phyloP scores from a whole-genome alignment of 768 basidiomycete genomes.

The Macrocybe gigantea region DNA sequence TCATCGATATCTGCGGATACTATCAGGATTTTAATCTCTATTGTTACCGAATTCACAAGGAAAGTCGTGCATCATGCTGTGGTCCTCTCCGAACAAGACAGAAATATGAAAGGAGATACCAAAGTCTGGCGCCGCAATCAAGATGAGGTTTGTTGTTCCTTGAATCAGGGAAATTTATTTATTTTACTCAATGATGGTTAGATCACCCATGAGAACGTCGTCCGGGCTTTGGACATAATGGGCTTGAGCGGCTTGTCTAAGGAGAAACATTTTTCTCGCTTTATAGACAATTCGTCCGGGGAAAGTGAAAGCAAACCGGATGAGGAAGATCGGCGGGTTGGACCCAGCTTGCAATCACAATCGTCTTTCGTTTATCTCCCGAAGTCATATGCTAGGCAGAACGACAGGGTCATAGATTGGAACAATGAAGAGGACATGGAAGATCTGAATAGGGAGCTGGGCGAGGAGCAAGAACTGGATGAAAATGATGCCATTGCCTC shows the following conservation, averaged over 20 bases:
- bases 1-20: conserved; percentile 42
- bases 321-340: conserved; percentile 10
- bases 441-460: conserved; percentile 26
- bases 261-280: conserved; percentile 32
- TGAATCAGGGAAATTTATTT: not conserved
- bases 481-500: conserved; percentile 18
- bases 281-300: conserved; percentile 13
- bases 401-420: not conserved
- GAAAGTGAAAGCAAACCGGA: conserved; percentile 6
- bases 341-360: conserved; percentile 17
- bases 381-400: not conserved
- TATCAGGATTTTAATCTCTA: conserved; percentile 37
- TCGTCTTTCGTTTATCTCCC: conserved; percentile 16
- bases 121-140: conserved; percentile 52
- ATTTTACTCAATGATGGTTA: conserved; percentile 13
- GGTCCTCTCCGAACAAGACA: conserved; percentile 53
- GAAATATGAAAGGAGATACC: conserved; percentile 47
- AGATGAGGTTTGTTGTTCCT: conserved; percentile 28
- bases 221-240: conserved; percentile 43
- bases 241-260: conserved; percentile 32
- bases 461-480: conserved; percentile 38
- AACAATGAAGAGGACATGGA: conserved; percentile 13
- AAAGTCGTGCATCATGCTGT: conserved; percentile 46
- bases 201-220: conserved; percentile 39
- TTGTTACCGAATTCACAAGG: conserved; percentile 45